A percentile compares a stretch with the other conserved stretches of the same genome.
Evolutionary conservation across 768 basidiomycete genomes (phyloP).

Genomic region (Suillus weaverae): DNA sequence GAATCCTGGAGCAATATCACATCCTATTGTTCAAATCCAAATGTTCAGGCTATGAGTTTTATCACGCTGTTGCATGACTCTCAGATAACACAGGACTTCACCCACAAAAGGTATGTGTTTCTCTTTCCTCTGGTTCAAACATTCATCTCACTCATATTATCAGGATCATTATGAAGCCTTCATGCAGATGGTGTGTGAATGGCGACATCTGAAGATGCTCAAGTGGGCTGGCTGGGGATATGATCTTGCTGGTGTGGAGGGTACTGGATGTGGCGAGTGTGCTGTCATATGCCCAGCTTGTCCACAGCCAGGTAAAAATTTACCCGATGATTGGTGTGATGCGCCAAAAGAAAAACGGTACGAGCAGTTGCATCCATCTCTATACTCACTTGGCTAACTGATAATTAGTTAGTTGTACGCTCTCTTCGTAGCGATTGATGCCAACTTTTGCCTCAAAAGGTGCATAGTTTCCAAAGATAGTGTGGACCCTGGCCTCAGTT

Average conservation of each 20-base stretch:
- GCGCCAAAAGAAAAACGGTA: no score
- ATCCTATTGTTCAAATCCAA: slow-evolving; percentile 30
- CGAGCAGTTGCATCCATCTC: neutral
- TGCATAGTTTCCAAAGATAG: slow-evolving; percentile 23
- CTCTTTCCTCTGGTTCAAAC: no score
- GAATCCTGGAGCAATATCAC: slow-evolving; percentile 25
- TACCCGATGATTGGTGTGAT: slow-evolving; percentile 6
- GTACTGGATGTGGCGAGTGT: neutral
- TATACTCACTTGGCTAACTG: neutral
- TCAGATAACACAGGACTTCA: slow-evolving; percentile 12
- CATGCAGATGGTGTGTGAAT: slow-evolving; percentile 13
- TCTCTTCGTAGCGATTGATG: slow-evolving; percentile 31
- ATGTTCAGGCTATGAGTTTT: slow-evolving; percentile 28
- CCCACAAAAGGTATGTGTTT: neutral
- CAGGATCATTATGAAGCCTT: slow-evolving; percentile 17
- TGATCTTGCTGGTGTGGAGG: slow-evolving; percentile 3
- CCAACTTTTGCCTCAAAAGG: slow-evolving; percentile 34
- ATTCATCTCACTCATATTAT: neutral
- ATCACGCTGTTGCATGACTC: slow-evolving; percentile 21
- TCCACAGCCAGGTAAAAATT: slow-evolving; percentile 9
- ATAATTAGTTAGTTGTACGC: slow-evolving; percentile 28
- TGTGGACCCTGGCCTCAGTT: slow-evolving; percentile 28
- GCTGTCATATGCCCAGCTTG: slow-evolving; percentile 7
- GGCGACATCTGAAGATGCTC: slow-evolving; percentile 15
- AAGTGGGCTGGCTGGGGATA: slow-evolving; percentile 10